These are phyloP conservation scores for Lolium rigidum DNA, from an alignment of 176 grass and related monocot species.

Conservation along the genomic window DNA sequence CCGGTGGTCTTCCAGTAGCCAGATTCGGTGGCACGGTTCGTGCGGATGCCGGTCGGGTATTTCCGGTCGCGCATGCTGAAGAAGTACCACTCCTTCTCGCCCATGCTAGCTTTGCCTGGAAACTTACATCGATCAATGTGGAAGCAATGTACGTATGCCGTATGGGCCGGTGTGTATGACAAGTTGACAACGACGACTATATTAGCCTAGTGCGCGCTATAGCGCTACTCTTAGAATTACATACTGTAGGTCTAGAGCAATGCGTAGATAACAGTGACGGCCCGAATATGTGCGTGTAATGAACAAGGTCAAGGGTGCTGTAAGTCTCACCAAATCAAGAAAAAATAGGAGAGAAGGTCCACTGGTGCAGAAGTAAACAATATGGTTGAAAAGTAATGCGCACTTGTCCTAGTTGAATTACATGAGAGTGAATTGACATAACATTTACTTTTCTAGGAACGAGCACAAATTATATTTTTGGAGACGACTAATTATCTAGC, in stretches of 20 bases:
- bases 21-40: conserved; percentile 78
- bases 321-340: conserved; percentile 41
- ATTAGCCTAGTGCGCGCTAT: not conserved
- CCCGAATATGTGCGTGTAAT: not conserved
- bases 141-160: conserved; percentile 1
- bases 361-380: not conserved
- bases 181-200: not conserved
- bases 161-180: not conserved
- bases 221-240: not conserved
- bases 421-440: not conserved
- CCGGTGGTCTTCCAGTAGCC: conserved; percentile 91
- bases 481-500: not conserved
- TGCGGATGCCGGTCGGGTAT: conserved; percentile 77
- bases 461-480: not conserved
- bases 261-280: not conserved
- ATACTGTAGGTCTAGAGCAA: not conserved
- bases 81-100: conserved; percentile 90
- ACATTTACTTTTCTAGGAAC: not conserved
- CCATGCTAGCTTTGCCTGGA: conserved; percentile 85
- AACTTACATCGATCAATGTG: not conserved
- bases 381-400: not conserved
- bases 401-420: not conserved
- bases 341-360: not conserved
- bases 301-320: not conserved
- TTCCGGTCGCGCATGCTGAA: conserved; percentile 85